Evolutionary conservation across 352 stramenopile genomes (phyloP), one percentile per base, ranked within the genome.

Genomic region (Globisporangium cystogenes): DNA sequence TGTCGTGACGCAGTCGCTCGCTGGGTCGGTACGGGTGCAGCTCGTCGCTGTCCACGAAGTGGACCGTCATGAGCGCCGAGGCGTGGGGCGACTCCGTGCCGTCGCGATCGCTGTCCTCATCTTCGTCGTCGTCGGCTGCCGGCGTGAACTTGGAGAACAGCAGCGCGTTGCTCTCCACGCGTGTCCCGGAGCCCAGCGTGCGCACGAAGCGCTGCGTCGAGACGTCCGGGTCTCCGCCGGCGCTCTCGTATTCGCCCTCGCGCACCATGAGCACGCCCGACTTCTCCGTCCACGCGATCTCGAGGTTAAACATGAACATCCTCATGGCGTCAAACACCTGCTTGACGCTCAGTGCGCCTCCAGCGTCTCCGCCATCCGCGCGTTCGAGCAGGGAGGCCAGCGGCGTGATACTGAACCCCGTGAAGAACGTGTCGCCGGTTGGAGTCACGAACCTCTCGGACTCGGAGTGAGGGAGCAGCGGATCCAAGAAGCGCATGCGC

Each of bases 201-300:
- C 60, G 64, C 3, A 75, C 64, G n/a, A 75, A 40, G 39, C 67
- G 63, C 26, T 76, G 67, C 48, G 47, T 50, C 23, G 42, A n/a
- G 21, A 47, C 42, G 29, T 45, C 43, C 10, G 40, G 24, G 20
- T 69, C 51, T 43, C 63, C 65, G n/a, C 16, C 23, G 31, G 14
- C 46, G 56, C 54, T 61, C 35, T 61, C 50, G 21, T 61, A 43
- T 45, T 76, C 70, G 27, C 74, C 70, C 42, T 85, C 74, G 12
- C 71, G 59, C 35, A 81, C 67, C 6, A 70, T 85, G 40, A 82
- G 65, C 43, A 73, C 51, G n/a, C 69, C 74, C 27, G 73, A 53
- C 44, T 56, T 59, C 51, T 85, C 74, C 7, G 71, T 85, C 74
- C 7, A 69, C 48, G 59, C 70, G 39, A 85, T 78, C 55, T 85